A percentile compares a stretch with the other conserved stretches of the same genome.
phyloP scores from a whole-genome alignment of 2,329 filamentous ascomycete genomes.

The Diaporthe citri region DNA sequence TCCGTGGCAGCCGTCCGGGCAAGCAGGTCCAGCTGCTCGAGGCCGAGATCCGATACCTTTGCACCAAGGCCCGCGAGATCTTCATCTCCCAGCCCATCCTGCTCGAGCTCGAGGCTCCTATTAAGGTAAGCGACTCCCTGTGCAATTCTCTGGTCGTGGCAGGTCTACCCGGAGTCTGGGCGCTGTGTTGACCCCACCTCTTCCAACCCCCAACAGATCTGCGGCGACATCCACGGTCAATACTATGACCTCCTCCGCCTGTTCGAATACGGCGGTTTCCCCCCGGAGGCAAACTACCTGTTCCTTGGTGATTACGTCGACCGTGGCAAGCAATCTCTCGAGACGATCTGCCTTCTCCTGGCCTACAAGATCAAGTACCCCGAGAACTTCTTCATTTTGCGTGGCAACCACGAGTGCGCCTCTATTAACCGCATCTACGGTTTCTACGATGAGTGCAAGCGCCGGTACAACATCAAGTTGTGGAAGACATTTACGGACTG shows the following conservation, averaged over 20 bases:
- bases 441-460: constrained; percentile 99
- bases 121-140: constrained; percentile 79
- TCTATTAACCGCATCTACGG: constrained; percentile 99
- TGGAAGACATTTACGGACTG: constrained; percentile 99
- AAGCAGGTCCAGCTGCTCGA: constrained; percentile 99
- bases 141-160: background rate
- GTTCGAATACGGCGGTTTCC: constrained; percentile 98
- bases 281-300: constrained; percentile 98
- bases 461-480: constrained; percentile 98
- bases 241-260: constrained; percentile 98
- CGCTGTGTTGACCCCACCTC: constrained; percentile 35
- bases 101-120: constrained; percentile 96
- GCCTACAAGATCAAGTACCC: constrained; percentile 99
- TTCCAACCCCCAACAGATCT: constrained; percentile 75
- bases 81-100: constrained; percentile 99
- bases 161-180: constrained; percentile 31
- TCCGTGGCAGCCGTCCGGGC: constrained; percentile 95
- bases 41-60: constrained; percentile 95
- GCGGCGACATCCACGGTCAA: constrained; percentile 98
- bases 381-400: constrained; percentile 99
- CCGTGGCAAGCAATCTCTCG: constrained; percentile 97
- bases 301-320: constrained; percentile 99
- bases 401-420: constrained; percentile 98
- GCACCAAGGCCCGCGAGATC: constrained; percentile 98
- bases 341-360: constrained; percentile 96